A percentile compares a stretch with the other conserved stretches of the same genome.
Evolutionary conservation across 2,329 filamentous ascomycete genomes (phyloP).

Genomic region (Diaporthe australafricana): DNA sequence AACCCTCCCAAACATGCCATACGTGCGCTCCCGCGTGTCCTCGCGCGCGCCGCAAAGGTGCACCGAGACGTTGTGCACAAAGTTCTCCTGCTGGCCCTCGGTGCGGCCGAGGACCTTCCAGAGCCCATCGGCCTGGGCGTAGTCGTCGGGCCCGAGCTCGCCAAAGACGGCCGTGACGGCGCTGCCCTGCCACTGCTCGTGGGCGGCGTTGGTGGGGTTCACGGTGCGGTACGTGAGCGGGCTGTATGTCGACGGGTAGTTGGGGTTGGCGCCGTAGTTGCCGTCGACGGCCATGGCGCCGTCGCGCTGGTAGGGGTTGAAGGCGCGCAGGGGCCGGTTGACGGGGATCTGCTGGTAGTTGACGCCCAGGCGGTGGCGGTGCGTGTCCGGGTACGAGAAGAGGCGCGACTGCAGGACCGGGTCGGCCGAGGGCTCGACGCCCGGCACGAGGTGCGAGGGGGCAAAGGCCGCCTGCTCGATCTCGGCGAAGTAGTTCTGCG

Average conservation of each 20-base stretch:
- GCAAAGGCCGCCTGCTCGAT: constrained; percentile 77
- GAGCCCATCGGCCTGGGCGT: constrained; percentile 59
- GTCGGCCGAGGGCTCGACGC: constrained; percentile 71
- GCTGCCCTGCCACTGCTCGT: constrained; percentile 61
- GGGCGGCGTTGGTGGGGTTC: constrained; percentile 53
- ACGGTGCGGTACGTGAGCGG: constrained; percentile 56
- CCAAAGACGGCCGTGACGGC: constrained; percentile 57
- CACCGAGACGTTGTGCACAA: constrained; percentile 68
- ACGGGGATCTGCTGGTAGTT: constrained; percentile 75
- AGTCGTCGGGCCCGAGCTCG: constrained; percentile 61
- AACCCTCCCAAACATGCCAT: constrained; percentile 71
- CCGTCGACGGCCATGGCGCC: constrained; percentile 77
- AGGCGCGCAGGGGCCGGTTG: constrained; percentile 66
- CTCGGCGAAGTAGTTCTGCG: constrained; percentile 76
- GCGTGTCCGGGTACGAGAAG: constrained; percentile 72
- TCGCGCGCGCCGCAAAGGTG: constrained; percentile 66
- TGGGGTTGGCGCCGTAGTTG: constrained; percentile 71
- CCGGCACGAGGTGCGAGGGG: constrained; percentile 72
- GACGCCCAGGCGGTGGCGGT: constrained; percentile 70
- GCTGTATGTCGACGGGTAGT: constrained; percentile 66
- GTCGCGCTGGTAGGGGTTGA: constrained; percentile 80
- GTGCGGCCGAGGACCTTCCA: constrained; percentile 62
- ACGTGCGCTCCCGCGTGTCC: constrained; percentile 68
- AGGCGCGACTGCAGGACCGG: constrained; percentile 70
- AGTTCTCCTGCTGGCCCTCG: constrained; percentile 70